A percentile compares a stretch with the other conserved stretches of the same genome.
These are phyloP conservation scores for Nitzschia sp. DNA, from an alignment of 108 stramenopile genomes.

Conservation along the genomic window DNA sequence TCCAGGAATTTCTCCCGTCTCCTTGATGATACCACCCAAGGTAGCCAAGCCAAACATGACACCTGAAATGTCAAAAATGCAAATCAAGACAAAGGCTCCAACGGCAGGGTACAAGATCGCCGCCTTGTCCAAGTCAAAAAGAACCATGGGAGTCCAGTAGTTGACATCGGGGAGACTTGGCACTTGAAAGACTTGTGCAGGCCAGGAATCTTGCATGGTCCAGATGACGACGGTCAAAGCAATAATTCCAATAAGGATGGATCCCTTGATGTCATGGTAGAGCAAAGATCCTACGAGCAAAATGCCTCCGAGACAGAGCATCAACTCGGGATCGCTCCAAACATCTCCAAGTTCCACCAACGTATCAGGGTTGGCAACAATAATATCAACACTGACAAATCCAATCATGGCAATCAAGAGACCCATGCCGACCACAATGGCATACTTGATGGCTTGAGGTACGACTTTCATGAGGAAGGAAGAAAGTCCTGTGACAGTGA, in stretches of 20 bases:
- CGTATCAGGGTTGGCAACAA: constrained; percentile 46
- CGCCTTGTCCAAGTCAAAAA: constrained; percentile 28
- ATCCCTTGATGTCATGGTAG: constrained; percentile 54
- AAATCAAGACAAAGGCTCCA: constrained; percentile 52
- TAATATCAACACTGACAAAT: constrained; percentile 46
- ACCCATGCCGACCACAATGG: constrained; percentile 68
- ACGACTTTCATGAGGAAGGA: constrained; percentile 33
- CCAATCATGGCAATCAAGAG: constrained; percentile 59
- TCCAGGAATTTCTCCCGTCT: constrained; percentile 47
- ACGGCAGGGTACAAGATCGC: constrained; percentile 34
- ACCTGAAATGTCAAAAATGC: constrained; percentile 61
- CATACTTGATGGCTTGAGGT: constrained; percentile 43
- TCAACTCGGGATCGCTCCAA: constrained; percentile 25
- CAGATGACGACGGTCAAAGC: constrained; percentile 40
- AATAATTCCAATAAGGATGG: constrained; percentile 52
- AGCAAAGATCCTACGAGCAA: constrained; percentile 45
- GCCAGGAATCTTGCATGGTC: constrained; percentile 36
- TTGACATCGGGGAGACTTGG: constrained; percentile 25
- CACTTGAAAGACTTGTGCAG: constrained; percentile 35
- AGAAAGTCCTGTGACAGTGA: constrained; percentile 34
- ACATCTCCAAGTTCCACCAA: constrained; percentile 53
- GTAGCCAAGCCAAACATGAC: constrained; percentile 62
- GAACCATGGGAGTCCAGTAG: constrained; percentile 25
- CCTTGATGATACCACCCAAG: constrained; percentile 36
- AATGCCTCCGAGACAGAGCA: constrained; percentile 43